phyloP scores from a whole-genome alignment of 2,329 filamentous ascomycete genomes.

The Ophiocordyceps unilateralis region DNA sequence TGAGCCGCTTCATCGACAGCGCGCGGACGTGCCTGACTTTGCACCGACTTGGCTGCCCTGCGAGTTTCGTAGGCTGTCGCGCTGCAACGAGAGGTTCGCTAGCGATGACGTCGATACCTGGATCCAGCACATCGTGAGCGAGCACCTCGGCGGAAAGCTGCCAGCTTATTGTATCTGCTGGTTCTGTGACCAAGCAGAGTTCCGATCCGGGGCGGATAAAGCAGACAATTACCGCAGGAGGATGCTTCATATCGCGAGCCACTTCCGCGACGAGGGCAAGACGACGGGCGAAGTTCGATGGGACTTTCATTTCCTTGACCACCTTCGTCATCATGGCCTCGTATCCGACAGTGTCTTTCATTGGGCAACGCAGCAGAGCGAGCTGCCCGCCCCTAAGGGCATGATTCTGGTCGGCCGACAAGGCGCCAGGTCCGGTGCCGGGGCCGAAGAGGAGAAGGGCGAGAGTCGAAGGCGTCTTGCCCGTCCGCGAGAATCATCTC shows the following conservation, averaged over 20 bases:
- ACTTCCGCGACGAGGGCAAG: conserved; percentile 17
- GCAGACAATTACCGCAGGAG: conserved; percentile 16
- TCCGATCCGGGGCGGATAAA: conserved; percentile 7
- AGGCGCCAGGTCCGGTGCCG: too few species aligned
- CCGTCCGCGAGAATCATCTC: conserved; percentile 7
- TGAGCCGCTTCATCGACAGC: conserved; percentile 4
- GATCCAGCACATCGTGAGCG: conserved; percentile 25
- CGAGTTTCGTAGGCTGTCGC: conserved; percentile 21
- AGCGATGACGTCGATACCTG: conserved; percentile 21
- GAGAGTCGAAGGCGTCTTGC: background rate
- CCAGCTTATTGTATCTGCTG: conserved; percentile 25
- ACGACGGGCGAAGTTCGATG: conserved; percentile 12
- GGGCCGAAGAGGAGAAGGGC: background rate
- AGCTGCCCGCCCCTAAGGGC: conserved; percentile 3
- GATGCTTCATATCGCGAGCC: conserved; percentile 31
- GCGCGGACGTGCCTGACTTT: conserved; percentile 2
- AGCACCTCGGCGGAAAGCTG: conserved; percentile 18
- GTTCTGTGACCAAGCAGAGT: conserved; percentile 26
- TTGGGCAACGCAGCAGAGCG: conserved; percentile 5
- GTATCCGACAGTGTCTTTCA: conserved; percentile 12
- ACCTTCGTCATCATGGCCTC: conserved; percentile 13
- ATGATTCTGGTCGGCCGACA: background rate
- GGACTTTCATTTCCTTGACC: conserved; percentile 23
- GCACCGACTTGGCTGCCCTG: conserved; percentile 18
- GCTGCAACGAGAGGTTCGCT: conserved; percentile 21